Percentiles rank a stretch among this genome's conserved stretches.
These are phyloP conservation scores for Juncus effusus DNA, from an alignment of 176 grass and related monocot genomes.

Conservation along the genomic window DNA sequence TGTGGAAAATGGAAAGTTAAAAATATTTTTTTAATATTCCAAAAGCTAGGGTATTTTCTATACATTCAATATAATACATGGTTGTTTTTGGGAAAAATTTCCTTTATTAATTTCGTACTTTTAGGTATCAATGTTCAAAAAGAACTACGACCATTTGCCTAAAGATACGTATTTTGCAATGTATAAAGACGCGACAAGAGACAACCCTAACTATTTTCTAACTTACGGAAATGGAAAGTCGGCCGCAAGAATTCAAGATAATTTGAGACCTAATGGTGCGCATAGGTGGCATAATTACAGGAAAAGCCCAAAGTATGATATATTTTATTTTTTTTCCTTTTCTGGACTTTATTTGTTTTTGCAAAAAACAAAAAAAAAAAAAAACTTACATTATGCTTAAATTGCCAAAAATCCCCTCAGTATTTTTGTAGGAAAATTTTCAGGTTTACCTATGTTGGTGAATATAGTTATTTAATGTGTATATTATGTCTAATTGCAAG, in stretches of 20 bases:
- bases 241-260: conserved; percentile 78
- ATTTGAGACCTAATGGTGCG: conserved; percentile 94
- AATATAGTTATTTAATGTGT: too few relatives aligned
- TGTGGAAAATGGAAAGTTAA: neutral
- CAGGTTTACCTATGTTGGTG: too few relatives aligned
- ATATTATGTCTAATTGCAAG: too few relatives aligned
- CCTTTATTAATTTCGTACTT: too few relatives aligned
- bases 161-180: conserved; percentile 88
- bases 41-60: too few relatives aligned
- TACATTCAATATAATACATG: too few relatives aligned
- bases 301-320: conserved; percentile 69
- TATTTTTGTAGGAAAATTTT: too few relatives aligned
- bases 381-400: too few relatives aligned
- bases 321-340: conserved; percentile 19
- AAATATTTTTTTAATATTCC: neutral
- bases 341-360: neutral
- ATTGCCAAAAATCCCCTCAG: too few relatives aligned
- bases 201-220: conserved; percentile 94
- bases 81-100: too few relatives aligned
- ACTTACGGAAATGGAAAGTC: conserved; percentile 98
- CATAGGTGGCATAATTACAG: conserved; percentile 95
- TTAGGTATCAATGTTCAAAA: conserved; percentile 95
- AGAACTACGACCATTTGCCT: conserved; percentile 97
- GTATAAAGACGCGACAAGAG: conserved; percentile 91
- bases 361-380: neutral